Evolutionary conservation across 352 stramenopile genomes (phyloP).

Genomic region (Saprolegnia diclina): DNA sequence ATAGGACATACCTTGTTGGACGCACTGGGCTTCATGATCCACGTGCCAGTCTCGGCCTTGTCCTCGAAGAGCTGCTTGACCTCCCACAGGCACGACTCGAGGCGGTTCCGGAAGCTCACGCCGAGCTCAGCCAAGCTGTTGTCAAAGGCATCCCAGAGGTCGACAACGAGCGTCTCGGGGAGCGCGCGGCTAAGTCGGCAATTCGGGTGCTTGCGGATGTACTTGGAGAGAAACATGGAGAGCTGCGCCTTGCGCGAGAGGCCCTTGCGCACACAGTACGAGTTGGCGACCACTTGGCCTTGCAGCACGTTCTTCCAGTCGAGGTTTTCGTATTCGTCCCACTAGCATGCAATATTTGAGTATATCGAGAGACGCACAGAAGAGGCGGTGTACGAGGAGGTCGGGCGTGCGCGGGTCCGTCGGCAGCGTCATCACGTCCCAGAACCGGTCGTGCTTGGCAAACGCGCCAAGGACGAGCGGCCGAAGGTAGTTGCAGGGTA

Average conservation of each 20-base stretch:
- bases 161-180: slow-evolving; percentile 52
- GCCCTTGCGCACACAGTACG: slow-evolving; percentile 64
- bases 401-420: slow-evolving; percentile 9
- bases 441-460: slow-evolving; percentile 1
- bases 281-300: slow-evolving; percentile 50
- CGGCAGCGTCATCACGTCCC: slow-evolving; percentile 6
- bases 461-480: slow-evolving; percentile 19
- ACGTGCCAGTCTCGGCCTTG: slow-evolving; percentile 34
- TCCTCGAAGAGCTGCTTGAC: slow-evolving; percentile 42
- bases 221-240: slow-evolving; percentile 59
- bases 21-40: slow-evolving; percentile 72
- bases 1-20: slow-evolving; percentile 44
- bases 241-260: slow-evolving; percentile 66
- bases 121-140: slow-evolving; percentile 49
- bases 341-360: slow-evolving; percentile 30
- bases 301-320: slow-evolving; percentile 52
- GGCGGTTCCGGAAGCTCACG: slow-evolving; percentile 48
- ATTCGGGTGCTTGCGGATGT: slow-evolving; percentile 53
- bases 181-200: slow-evolving; percentile 46
- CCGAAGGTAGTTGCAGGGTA: slow-evolving; percentile 12
- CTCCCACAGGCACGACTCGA: slow-evolving; percentile 57
- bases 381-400: slow-evolving; percentile 2
- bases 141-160: slow-evolving; percentile 69
- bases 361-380: not conserved
- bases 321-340: slow-evolving; percentile 61